A percentile compares a stretch with the other conserved stretches of the same genome.
Conservation (phyloP, 2,329 filamentous ascomycete species). For the Aspergillus pseudoterreus region DNA sequence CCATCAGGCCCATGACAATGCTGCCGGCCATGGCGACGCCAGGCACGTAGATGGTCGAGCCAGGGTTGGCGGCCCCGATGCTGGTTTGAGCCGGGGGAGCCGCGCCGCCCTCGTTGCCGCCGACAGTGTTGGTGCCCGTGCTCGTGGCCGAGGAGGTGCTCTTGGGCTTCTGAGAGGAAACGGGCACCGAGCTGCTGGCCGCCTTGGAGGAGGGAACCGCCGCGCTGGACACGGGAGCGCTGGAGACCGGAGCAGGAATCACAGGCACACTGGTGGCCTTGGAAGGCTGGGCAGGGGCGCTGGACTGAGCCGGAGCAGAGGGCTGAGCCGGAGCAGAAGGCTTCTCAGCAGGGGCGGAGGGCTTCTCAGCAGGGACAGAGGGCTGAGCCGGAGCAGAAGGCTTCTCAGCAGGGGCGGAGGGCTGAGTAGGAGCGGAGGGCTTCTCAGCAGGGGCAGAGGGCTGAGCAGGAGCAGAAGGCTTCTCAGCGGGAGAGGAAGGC, state of each 20-base stretch:
- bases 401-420: constrained; percentile 1
- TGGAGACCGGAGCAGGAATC: constrained; percentile 1
- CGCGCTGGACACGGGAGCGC: background rate
- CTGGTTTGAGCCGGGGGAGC: constrained; percentile 11
- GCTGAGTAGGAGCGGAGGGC: constrained; percentile 15
- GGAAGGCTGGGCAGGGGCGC: background rate
- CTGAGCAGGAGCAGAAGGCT: background rate
- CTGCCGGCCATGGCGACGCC: constrained; percentile 20
- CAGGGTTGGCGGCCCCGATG: constrained; percentile 16
- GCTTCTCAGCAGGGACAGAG: background rate
- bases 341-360: background rate
- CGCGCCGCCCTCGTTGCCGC: background rate
- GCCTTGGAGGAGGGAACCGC: background rate
- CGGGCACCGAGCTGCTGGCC: background rate
- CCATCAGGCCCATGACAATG: constrained; percentile 16
- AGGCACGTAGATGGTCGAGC: constrained; percentile 23
- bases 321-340: constrained; percentile 7
- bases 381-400: constrained; percentile 7
- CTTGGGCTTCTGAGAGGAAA: background rate
- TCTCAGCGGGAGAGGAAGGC: background rate
- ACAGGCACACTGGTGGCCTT: background rate
- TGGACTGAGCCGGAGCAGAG: constrained; percentile 6
- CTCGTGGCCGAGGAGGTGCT: constrained; percentile 9
- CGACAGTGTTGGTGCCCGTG: constrained; percentile 4
- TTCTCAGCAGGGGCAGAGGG: constrained; percentile 5